Conservation (phyloP, 2,329 filamentous ascomycete species). For the Cadophora luteo-olivacea region DNA sequence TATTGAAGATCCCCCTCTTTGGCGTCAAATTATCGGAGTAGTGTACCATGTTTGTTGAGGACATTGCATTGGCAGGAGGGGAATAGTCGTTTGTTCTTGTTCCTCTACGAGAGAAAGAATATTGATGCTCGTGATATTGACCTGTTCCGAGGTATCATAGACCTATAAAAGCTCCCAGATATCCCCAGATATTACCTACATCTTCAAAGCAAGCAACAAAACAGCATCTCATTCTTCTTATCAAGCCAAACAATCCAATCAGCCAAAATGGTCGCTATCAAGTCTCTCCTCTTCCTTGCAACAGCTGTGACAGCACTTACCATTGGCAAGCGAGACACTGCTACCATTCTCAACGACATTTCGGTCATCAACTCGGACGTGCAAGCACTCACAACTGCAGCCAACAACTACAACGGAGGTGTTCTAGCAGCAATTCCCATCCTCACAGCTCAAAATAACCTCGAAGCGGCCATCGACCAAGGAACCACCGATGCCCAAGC, state of each 20-base stretch:
- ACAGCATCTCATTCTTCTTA: background rate
- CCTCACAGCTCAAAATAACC: constrained; percentile 17
- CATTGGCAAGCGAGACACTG: constrained; percentile 25
- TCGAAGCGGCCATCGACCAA: constrained; percentile 27
- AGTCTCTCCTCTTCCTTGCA: constrained; percentile 29
- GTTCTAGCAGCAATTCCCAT: constrained; percentile 20
- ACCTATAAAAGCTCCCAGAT: background rate
- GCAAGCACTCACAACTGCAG: constrained; percentile 54
- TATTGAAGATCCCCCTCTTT: background rate
- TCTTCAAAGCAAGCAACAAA: background rate
- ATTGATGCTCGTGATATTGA: constrained; percentile 5
- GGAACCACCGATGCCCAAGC: constrained; percentile 21
- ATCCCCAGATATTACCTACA: background rate
- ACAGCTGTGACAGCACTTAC: constrained; percentile 26
- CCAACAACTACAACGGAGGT: constrained; percentile 45
- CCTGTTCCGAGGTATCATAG: background rate
- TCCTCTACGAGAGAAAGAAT: background rate
- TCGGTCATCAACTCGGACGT: constrained; percentile 52
- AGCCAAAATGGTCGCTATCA: constrained; percentile 33
- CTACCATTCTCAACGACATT: constrained; percentile 29
- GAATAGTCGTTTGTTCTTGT: background rate
- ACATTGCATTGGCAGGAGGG: constrained; percentile 1
- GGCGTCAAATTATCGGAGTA: constrained; percentile 3
- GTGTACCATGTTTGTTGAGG: background rate
- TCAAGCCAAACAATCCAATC: background rate